These are phyloP conservation scores for Tolypocladium pustulatum DNA, from an alignment of 2,329 filamentous ascomycete species.

Conservation along the genomic window DNA sequence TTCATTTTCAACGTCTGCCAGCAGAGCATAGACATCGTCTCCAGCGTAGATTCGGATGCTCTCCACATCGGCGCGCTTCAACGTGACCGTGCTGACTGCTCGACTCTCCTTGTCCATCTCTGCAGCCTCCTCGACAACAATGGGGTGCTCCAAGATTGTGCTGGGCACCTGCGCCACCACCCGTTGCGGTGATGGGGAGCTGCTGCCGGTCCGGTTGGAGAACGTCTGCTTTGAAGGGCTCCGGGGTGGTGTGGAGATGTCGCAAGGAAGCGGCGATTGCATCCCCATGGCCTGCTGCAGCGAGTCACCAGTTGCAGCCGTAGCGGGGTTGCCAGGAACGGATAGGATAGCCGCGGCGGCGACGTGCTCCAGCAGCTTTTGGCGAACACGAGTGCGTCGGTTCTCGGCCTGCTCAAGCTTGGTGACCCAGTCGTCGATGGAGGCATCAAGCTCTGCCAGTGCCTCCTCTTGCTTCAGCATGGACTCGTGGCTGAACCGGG, in stretches of 20 bases:
- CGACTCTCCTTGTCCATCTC: conserved; percentile 15
- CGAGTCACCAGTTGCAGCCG: conserved; percentile 23
- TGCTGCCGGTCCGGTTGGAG: conserved; percentile 22
- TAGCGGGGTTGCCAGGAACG: conserved; percentile 9
- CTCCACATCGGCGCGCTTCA: conserved; percentile 37
- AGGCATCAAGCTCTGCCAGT: conserved; percentile 62
- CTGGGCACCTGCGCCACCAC: conserved; percentile 44
- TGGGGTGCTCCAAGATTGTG: conserved; percentile 41
- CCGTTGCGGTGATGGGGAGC: conserved; percentile 38
- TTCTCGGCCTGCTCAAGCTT: conserved; percentile 78
- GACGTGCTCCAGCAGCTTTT: conserved; percentile 74
- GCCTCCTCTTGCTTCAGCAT: conserved; percentile 75
- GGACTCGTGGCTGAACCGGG: conserved; percentile 63
- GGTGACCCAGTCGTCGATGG: conserved; percentile 70
- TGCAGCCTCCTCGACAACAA: conserved; percentile 31
- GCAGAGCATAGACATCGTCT: conserved; percentile 53
- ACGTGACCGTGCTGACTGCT: conserved; percentile 10
- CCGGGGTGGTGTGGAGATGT: conserved; percentile 38
- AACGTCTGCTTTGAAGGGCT: conserved; percentile 6
- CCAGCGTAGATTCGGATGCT: conserved; percentile 61
- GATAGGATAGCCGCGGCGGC: conserved; percentile 56
- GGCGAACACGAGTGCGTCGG: conserved; percentile 60
- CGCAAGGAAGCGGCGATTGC: conserved; percentile 24
- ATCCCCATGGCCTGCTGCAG: conserved; percentile 31
- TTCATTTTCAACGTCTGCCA: conserved; percentile 53